These are phyloP conservation scores for Byssochlamys sp. DNA, from an alignment of 2,329 filamentous ascomycete species.

Conservation along the genomic window DNA sequence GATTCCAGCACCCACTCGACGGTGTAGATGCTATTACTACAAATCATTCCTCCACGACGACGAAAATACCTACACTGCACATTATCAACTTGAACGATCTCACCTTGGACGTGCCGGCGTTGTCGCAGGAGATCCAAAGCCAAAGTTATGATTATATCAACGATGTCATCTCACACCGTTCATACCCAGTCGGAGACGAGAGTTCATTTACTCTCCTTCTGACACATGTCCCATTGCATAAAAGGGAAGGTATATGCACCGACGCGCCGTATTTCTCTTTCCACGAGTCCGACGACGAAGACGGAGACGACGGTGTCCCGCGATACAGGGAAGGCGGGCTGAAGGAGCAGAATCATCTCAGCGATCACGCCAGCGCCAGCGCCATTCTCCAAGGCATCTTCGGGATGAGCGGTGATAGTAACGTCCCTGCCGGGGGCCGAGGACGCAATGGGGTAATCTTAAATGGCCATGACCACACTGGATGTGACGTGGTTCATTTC, in stretches of 20 bases:
- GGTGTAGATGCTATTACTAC: background rate
- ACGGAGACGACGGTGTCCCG: conserved; percentile 40
- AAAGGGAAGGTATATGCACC: conserved; percentile 68
- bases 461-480: conserved; percentile 90
- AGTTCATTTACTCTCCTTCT: conserved; percentile 70
- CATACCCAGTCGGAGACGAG: conserved; percentile 51
- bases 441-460: conserved; percentile 70
- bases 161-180: conserved; percentile 48
- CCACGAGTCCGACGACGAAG: conserved; percentile 55
- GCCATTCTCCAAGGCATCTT: conserved; percentile 78
- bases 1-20: conserved; percentile 51
- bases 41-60: background rate
- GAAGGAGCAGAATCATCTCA: conserved; percentile 85
- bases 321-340: conserved; percentile 41
- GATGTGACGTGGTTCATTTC: conserved; percentile 82
- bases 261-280: conserved; percentile 78
- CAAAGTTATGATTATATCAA: conserved; percentile 66
- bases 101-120: conserved; percentile 79
- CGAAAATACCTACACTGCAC: conserved; percentile 55
- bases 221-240: conserved; percentile 86
- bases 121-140: conserved; percentile 57
- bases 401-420: conserved; percentile 57
- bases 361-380: conserved; percentile 54
- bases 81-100: conserved; percentile 83
- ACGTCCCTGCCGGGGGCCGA: conserved; percentile 50